Evolutionary conservation across 306 rosid genomes (phyloP).

Genomic region (Crotalaria pallida): DNA sequence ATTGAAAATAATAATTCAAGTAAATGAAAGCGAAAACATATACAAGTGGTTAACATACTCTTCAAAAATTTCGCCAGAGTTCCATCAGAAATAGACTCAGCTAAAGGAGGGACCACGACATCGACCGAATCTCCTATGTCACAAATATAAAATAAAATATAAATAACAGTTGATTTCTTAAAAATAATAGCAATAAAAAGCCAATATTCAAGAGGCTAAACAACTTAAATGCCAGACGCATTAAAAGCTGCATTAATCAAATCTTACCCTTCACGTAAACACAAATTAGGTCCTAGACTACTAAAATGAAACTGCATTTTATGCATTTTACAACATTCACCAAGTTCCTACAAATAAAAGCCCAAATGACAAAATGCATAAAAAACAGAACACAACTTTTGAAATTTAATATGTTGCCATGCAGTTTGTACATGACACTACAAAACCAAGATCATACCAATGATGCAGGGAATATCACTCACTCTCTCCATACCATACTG

Average conservation of each 20-base stretch:
- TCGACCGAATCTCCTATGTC: slow-evolving; percentile 64
- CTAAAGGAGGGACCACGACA: slow-evolving; percentile 73
- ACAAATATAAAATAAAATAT: too few species aligned
- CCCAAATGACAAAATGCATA: not conserved
- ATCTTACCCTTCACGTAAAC: too few species aligned
- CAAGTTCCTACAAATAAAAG: not conserved
- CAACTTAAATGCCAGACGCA: too few species aligned
- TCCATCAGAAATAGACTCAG: slow-evolving; percentile 81
- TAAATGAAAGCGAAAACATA: not conserved
- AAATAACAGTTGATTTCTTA: slow-evolving; percentile 1
- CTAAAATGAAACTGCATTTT: slow-evolving; percentile 11
- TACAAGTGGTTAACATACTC: slow-evolving; percentile 40
- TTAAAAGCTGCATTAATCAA: too few species aligned
- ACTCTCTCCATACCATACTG: not conserved
- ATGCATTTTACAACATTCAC: not conserved
- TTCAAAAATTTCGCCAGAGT: slow-evolving; percentile 68
- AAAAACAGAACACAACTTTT: not conserved
- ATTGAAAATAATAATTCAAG: not conserved
- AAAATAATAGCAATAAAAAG: slow-evolving; percentile 11
- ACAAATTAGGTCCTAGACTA: too few species aligned
- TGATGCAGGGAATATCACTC: not conserved
- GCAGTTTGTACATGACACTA: not conserved
- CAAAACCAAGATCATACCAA: slow-evolving; percentile 14
- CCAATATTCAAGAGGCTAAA: not conserved
- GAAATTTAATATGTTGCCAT: not conserved